Base-by-base conservation (phyloP, 768 basidiomycete species). In the Boletus edulis region DNA sequence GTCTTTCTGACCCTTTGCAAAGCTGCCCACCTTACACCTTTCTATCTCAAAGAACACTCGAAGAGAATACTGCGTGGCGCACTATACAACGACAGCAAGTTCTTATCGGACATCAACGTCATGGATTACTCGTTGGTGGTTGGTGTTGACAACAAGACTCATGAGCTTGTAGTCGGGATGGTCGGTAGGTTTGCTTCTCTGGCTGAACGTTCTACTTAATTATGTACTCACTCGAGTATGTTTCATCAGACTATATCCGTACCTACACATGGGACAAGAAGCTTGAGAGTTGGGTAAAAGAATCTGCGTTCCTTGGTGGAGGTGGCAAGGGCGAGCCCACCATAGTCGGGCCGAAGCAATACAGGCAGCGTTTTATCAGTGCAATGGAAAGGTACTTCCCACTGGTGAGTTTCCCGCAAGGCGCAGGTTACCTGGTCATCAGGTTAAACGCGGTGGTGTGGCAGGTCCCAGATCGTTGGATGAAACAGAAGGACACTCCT, bases 241-340 rank as follows among this genome's bases (percentile, higher is more conserved):
- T 27, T 45, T 44, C 24, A 3, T 24, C 51, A 95, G 94, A 97
- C 69, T 97, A 94, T 66, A 91, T 96, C 59, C 88, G 94, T 10
- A 94, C 94, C 4, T 96, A 95, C 66, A 96, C 93, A 0, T 97
- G 94, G 94, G 97, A 99, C 76, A 99, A 99, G 76, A 94, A 94
- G 62, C 76, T 99, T 17, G 97, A 98, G 74, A 98, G 88, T 56
- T 97, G 93, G 94, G 93, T 98, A 42, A 99, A 98, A 67, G 97
- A 98, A 62, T 87, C 92, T 3, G 81, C 91, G 0, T 94, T 95
- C 72, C 76, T 98, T 22, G 94, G 92, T 44, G 89, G 84, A 20
- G 81, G 82, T 42, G 86, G 85, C 41, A 86, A 81, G 63, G 94
- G 93, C 11, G 96, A 96, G 60, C 96, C 97, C 0, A 98, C 96